These are phyloP conservation scores for Cladosporium halotolerans DNA, from an alignment of 2,329 filamentous ascomycete genomes.

Conservation along the genomic window DNA sequence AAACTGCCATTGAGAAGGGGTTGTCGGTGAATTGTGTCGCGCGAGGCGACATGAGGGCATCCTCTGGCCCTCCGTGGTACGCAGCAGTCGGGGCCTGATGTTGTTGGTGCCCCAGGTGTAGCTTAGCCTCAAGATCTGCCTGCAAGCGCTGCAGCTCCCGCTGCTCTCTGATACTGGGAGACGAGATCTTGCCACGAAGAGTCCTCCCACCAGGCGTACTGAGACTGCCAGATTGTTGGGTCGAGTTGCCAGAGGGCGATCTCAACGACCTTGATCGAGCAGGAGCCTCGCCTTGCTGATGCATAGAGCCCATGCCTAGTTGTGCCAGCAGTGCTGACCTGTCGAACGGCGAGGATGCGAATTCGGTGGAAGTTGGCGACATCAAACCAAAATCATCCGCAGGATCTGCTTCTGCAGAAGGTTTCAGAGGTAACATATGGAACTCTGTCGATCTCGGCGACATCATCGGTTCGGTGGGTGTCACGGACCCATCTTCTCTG, in stretches of 20 bases:
- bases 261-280: slow-evolving; percentile 17
- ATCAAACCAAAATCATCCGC: slow-evolving; percentile 33
- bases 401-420: slow-evolving; percentile 26
- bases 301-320: slow-evolving; percentile 32
- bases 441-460: slow-evolving; percentile 38
- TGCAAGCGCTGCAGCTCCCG: slow-evolving; percentile 28
- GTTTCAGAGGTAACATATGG: slow-evolving; percentile 30
- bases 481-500: slow-evolving; percentile 16
- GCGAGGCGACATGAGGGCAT: slow-evolving; percentile 63
- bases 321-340: slow-evolving; percentile 29
- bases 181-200: slow-evolving; percentile 28
- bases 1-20: slow-evolving; percentile 45
- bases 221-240: neutral
- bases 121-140: slow-evolving; percentile 25
- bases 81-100: neutral
- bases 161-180: slow-evolving; percentile 29
- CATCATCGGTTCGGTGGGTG: slow-evolving; percentile 17
- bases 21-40: slow-evolving; percentile 67
- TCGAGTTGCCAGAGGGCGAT: neutral
- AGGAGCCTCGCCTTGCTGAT: slow-evolving; percentile 17
- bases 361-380: slow-evolving; percentile 38
- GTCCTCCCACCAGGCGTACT: slow-evolving; percentile 10
- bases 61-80: slow-evolving; percentile 21
- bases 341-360: slow-evolving; percentile 30
- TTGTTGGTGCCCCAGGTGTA: slow-evolving; percentile 13